Evolutionary conservation across 352 stramenopile genomes (phyloP).

Genomic region (Phytophthora citrophthora): DNA sequence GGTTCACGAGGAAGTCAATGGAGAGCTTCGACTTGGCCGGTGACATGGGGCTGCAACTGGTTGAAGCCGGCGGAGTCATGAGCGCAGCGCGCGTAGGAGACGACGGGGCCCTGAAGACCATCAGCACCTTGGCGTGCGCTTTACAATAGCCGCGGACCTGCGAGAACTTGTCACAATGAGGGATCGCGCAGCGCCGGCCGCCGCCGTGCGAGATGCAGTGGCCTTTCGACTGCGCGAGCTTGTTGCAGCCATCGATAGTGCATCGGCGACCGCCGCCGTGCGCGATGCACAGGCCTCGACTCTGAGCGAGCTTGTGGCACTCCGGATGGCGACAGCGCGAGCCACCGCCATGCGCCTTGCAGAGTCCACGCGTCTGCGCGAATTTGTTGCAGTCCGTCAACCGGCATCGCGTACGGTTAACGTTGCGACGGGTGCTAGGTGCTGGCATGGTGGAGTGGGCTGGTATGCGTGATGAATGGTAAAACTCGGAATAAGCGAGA

Average conservation of each 20-base stretch:
- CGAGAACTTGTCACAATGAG: constrained; percentile 83
- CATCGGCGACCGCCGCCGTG: constrained; percentile 75
- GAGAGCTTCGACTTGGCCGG: constrained; percentile 48
- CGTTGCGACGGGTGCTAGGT: constrained; percentile 45
- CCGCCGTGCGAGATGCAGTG: constrained; percentile 83
- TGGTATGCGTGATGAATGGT: constrained; percentile 14
- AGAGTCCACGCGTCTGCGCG: constrained; percentile 77
- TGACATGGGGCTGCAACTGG: constrained; percentile 18
- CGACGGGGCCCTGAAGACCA: constrained; percentile 31
- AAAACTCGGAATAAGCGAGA: constrained; percentile 30
- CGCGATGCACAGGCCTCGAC: constrained; percentile 73
- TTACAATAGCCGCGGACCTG: constrained; percentile 85
- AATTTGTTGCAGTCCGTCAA: constrained; percentile 78
- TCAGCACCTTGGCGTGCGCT: constrained; percentile 73
- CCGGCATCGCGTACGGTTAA: constrained; percentile 71
- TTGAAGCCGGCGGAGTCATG: constrained; percentile 18
- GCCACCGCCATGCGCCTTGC: constrained; percentile 83
- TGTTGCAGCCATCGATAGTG: constrained; percentile 68
- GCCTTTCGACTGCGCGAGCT: constrained; percentile 75
- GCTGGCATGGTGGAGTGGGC: constrained; percentile 29
- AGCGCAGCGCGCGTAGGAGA: constrained; percentile 30
- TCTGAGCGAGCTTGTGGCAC: constrained; percentile 82
- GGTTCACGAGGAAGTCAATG: constrained; percentile 65
- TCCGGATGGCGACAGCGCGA: constrained; percentile 75
- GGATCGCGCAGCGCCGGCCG: constrained; percentile 66